Evolutionary conservation across 371 early-diverging fungal species (phyloP).

Genomic region (Zychaea mexicana): DNA sequence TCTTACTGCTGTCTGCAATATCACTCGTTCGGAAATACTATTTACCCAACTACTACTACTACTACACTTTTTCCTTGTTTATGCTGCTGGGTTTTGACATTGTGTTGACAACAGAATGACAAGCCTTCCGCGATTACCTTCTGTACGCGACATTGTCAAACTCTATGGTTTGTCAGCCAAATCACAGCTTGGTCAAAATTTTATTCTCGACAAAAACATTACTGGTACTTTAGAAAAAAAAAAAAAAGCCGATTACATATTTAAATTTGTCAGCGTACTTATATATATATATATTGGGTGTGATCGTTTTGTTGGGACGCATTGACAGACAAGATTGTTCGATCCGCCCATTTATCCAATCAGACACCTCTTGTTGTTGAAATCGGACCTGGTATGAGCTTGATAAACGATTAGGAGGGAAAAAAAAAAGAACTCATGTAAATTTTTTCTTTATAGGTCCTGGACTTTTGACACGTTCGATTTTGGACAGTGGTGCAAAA

Average conservation of each 20-base stretch:
- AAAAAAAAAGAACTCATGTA: neutral
- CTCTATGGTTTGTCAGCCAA: slow-evolving; percentile 78
- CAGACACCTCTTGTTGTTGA: slow-evolving; percentile 74
- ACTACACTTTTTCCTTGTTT: neutral
- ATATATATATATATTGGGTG: too few relatives aligned
- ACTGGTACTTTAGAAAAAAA: slow-evolving; percentile 52
- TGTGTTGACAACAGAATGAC: slow-evolving; percentile 5
- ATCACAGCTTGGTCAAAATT: slow-evolving; percentile 81
- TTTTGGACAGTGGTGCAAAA: slow-evolving; percentile 69
- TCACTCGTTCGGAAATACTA: neutral
- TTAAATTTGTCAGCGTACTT: too few relatives aligned
- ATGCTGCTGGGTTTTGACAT: slow-evolving; percentile 1
- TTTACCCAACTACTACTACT: neutral
- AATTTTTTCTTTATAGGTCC: slow-evolving; percentile 50
- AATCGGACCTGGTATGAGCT: slow-evolving; percentile 75
- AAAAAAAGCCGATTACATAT: slow-evolving; percentile 4
- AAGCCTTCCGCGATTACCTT: slow-evolving; percentile 54
- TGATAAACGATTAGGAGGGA: neutral
- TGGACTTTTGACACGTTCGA: slow-evolving; percentile 78
- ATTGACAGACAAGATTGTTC: slow-evolving; percentile 67
- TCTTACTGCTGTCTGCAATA: too few relatives aligned
- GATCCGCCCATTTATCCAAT: slow-evolving; percentile 58
- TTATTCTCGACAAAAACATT: slow-evolving; percentile 83
- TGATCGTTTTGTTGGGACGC: neutral
- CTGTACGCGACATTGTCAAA: slow-evolving; percentile 75